Conservation (phyloP, 148 eudicot species). For the Salicornia ramosissima region DNA sequence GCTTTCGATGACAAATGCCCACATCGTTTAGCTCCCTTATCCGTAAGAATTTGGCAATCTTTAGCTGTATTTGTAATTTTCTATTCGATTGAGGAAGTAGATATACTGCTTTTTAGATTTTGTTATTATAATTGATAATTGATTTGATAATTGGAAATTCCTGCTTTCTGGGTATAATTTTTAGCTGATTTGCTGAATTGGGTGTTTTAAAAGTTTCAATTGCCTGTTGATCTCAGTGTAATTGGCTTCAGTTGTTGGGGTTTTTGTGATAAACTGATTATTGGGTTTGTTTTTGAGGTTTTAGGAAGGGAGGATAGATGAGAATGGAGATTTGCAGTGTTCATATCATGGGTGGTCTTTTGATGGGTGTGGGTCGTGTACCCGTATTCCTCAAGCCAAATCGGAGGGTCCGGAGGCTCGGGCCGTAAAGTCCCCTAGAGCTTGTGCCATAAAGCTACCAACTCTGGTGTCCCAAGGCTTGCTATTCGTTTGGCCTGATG, state of each 20-base stretch:
- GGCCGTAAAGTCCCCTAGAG: conserved; percentile 72
- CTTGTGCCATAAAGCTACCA: conserved; percentile 79
- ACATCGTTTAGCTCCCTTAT: conserved; percentile 92
- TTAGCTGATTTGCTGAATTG: background rate
- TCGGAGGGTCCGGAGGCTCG: conserved; percentile 82
- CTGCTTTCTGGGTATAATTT: background rate
- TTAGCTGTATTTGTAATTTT: background rate
- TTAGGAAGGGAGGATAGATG: conserved; percentile 97
- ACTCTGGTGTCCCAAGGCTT: conserved; percentile 92
- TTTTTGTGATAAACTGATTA: background rate
- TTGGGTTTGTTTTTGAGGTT: conserved; percentile 3
- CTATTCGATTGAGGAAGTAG: background rate
- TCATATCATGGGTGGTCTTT: conserved; percentile 99
- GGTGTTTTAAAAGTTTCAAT: background rate
- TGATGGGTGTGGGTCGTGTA: conserved; percentile 72
- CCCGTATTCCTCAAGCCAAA: conserved; percentile 83
- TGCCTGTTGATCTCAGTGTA: background rate
- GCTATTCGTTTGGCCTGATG: conserved; percentile 99
- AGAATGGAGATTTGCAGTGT: conserved; percentile 92
- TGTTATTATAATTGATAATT: background rate
- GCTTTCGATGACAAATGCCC: conserved; percentile 92
- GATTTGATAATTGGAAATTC: conserved; percentile 5
- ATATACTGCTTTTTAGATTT: background rate
- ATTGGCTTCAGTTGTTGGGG: background rate
- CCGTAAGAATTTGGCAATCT: conserved; percentile 37